Evolutionary conservation across 78 protist genomes (phyloP).

Genomic region (Dictyostelium firmibasis): DNA sequence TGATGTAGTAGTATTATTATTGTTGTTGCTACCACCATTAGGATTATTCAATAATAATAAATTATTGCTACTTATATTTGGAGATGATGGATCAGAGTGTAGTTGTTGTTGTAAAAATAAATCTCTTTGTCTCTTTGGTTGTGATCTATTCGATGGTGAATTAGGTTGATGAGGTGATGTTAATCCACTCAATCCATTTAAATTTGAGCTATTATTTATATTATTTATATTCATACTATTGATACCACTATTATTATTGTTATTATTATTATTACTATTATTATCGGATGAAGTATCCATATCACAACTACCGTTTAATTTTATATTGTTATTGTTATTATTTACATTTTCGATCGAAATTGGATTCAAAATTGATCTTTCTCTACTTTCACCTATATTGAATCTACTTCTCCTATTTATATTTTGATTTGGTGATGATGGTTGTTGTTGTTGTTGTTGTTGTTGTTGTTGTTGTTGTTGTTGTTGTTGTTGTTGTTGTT

Average conservation of each 20-base stretch:
- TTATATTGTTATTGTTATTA: neutral
- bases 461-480: neutral
- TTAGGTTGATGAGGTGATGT: neutral
- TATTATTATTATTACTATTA: too few relatives aligned
- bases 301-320: neutral
- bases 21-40: neutral
- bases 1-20: neutral
- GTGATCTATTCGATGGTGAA: neutral
- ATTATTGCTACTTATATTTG: neutral
- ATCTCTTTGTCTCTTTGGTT: constrained; percentile 27
- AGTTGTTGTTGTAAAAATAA: neutral
- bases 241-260: too few relatives aligned
- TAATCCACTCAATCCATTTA: neutral
- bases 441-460: neutral
- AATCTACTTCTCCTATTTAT: constrained; percentile 17
- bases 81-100: neutral
- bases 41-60: neutral
- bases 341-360: neutral
- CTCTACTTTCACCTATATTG: constrained; percentile 31
- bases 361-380: constrained; percentile 20
- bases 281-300: neutral
- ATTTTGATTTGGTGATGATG: neutral
- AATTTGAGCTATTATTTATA: neutral
- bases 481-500: neutral
- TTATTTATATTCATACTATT: neutral